A percentile compares a stretch with the other conserved stretches of the same genome.
Conservation (phyloP, 805 yeast species). For the Debaryomyces prosopidis region DNA sequence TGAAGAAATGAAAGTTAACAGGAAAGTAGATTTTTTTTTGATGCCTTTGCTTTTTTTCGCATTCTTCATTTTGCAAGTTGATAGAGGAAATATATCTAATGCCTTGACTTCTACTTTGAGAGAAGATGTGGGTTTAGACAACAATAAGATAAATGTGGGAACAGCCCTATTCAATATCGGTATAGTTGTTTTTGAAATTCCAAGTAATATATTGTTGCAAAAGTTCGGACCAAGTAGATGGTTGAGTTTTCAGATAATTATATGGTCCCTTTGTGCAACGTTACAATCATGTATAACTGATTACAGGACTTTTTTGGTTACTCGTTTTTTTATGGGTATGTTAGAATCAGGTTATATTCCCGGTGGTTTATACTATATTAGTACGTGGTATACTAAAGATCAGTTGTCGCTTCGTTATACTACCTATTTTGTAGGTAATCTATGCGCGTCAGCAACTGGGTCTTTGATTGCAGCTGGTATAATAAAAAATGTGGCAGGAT, state of each 20-base stretch:
- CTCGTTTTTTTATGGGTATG: constrained; percentile 44
- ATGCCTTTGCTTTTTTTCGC: constrained; percentile 9
- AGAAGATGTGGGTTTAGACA: constrained; percentile 4
- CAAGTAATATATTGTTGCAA: constrained; percentile 5
- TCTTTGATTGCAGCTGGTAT: constrained; percentile 6
- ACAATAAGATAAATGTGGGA: constrained; percentile 5
- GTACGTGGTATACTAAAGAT: constrained; percentile 39
- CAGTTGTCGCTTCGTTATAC: constrained; percentile 5
- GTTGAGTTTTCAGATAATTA: constrained; percentile 5
- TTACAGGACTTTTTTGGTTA: constrained; percentile 3
- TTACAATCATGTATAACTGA: constrained; percentile 4
- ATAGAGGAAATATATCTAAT: constrained; percentile 8
- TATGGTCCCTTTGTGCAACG: constrained; percentile 7
- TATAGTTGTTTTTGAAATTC: constrained; percentile 8
- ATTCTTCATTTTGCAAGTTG: constrained; percentile 8
- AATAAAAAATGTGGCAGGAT: constrained; percentile 4
- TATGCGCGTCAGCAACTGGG: constrained; percentile 3
- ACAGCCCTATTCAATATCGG: constrained; percentile 3
- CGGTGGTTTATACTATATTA: constrained; percentile 36
- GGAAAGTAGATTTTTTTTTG: constrained; percentile 7
- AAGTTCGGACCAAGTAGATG: constrained; percentile 5
- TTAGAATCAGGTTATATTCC: constrained; percentile 47
- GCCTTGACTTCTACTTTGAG: constrained; percentile 4
- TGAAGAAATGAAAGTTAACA: constrained; percentile 14
- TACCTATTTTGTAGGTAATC: constrained; percentile 1